These are phyloP conservation scores for Aspergillus texensis DNA, from an alignment of 2,329 filamentous ascomycete genomes.

Conservation along the genomic window DNA sequence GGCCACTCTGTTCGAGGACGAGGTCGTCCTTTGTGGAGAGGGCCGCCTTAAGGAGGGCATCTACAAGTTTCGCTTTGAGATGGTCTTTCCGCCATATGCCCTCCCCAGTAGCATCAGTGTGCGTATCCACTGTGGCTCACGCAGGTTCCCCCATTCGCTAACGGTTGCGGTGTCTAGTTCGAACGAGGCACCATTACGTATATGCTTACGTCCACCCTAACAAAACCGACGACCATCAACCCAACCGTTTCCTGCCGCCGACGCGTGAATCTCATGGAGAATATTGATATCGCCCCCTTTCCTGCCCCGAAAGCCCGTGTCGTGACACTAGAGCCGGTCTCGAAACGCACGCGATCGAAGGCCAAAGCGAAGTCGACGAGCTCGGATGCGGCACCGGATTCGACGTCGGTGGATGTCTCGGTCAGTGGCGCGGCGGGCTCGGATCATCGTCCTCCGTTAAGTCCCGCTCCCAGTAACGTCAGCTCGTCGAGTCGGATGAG, in stretches of 20 bases:
- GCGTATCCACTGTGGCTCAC: constrained; percentile 41
- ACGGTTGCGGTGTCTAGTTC: constrained; percentile 63
- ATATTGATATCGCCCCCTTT: constrained; percentile 79
- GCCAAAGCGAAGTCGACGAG: constrained; percentile 49
- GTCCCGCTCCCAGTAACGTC: constrained; percentile 64
- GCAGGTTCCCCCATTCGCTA: constrained; percentile 11
- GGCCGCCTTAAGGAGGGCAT: constrained; percentile 65
- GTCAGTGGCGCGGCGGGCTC: constrained; percentile 33
- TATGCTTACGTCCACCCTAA: constrained; percentile 85
- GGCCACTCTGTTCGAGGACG: constrained; percentile 66
- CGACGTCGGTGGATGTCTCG: constrained; percentile 50
- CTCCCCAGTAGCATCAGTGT: constrained; percentile 91
- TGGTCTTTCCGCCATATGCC: constrained; percentile 61
- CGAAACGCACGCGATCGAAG: constrained; percentile 68
- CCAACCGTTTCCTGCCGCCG: constrained; percentile 78
- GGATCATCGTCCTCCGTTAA: constrained; percentile 46
- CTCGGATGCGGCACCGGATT: constrained; percentile 46
- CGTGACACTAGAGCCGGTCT: constrained; percentile 85
- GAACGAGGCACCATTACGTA: constrained; percentile 93
- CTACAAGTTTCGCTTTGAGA: constrained; percentile 67
- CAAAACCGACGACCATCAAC: constrained; percentile 81
- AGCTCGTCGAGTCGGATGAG: constrained; percentile 72
- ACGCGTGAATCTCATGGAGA: constrained; percentile 77
- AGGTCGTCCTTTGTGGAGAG: constrained; percentile 65
- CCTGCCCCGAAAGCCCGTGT: constrained; percentile 74